Conservation (phyloP, 2,329 filamentous ascomycete species). For the Stromatinia cepivora region DNA sequence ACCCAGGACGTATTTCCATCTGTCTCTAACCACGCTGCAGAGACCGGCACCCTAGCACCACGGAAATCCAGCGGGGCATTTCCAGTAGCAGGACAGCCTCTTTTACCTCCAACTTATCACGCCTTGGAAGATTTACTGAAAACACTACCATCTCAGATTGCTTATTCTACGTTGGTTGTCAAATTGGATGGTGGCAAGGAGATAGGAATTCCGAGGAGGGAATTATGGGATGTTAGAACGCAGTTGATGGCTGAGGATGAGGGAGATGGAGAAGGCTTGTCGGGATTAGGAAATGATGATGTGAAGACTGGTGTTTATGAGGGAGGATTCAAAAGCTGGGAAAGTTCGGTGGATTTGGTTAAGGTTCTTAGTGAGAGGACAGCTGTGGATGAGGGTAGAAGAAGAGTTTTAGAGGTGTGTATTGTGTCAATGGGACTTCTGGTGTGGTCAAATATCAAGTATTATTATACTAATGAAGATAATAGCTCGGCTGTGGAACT, state of each 20-base stretch:
- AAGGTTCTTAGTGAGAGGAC: slow-evolving; percentile 49
- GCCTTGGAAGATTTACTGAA: slow-evolving; percentile 53
- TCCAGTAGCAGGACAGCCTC: slow-evolving; percentile 60
- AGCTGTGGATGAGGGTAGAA: slow-evolving; percentile 21
- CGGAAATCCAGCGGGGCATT: slow-evolving; percentile 49
- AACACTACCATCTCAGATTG: slow-evolving; percentile 70
- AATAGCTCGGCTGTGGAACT: slow-evolving; percentile 74
- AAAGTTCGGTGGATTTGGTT: slow-evolving; percentile 78
- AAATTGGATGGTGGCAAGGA: slow-evolving; percentile 56
- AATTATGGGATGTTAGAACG: slow-evolving; percentile 78
- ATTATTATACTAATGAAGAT: background rate
- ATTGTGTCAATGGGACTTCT: background rate
- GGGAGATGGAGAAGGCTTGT: slow-evolving; percentile 55
- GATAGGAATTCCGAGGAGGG: slow-evolving; percentile 66
- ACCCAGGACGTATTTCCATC: slow-evolving; percentile 16
- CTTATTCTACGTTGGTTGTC: slow-evolving; percentile 63
- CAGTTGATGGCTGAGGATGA: slow-evolving; percentile 77
- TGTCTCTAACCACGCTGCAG: slow-evolving; percentile 37
- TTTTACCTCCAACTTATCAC: slow-evolving; percentile 57
- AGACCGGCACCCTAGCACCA: slow-evolving; percentile 37
- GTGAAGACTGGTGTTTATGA: slow-evolving; percentile 82
- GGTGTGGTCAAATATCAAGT: background rate
- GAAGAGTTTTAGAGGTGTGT: slow-evolving; percentile 39
- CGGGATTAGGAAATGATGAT: slow-evolving; percentile 65
- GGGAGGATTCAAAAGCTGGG: slow-evolving; percentile 88